Conservation (phyloP, 177 flowering plant species). For the Vitis hybrid region DNA sequence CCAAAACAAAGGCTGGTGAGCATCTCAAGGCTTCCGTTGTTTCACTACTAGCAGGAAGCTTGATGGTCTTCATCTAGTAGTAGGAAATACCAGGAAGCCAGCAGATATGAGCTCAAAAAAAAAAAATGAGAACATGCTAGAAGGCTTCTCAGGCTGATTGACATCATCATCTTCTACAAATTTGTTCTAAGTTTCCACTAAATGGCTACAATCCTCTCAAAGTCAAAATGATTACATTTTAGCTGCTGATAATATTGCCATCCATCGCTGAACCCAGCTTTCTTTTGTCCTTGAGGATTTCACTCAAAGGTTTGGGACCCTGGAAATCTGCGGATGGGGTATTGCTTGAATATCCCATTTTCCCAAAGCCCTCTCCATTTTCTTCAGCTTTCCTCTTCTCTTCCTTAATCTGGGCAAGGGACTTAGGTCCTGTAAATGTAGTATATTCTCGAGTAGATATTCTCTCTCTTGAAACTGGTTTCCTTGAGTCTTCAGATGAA, state of each 20-base stretch:
- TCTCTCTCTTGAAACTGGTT: slow-evolving; percentile 19
- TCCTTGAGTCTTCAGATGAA: slow-evolving; percentile 32
- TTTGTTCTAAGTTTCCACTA: not conserved
- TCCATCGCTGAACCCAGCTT: slow-evolving; percentile 20
- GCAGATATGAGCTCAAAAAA: slow-evolving; percentile 18
- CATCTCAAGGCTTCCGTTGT: slow-evolving; percentile 6
- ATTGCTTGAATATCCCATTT: slow-evolving; percentile 8
- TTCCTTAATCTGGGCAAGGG: slow-evolving; percentile 61
- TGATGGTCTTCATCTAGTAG: not conserved
- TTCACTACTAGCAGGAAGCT: not conserved
- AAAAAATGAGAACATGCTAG: slow-evolving; percentile 13
- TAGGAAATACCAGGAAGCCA: slow-evolving; percentile 3
- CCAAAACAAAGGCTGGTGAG: not conserved
- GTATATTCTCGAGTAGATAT: slow-evolving; percentile 20
- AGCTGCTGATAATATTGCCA: slow-evolving; percentile 8
- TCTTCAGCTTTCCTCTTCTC: slow-evolving; percentile 43
- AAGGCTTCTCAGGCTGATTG: slow-evolving; percentile 19
- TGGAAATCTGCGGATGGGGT: slow-evolving; percentile 28
- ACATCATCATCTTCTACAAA: slow-evolving; percentile 22
- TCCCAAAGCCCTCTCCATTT: slow-evolving; percentile 18
- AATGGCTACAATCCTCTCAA: not conserved
- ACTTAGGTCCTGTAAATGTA: slow-evolving; percentile 61
- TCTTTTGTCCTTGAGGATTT: slow-evolving; percentile 46
- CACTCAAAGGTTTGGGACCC: slow-evolving; percentile 58
- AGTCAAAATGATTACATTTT: not conserved